Evolutionary conservation across 257 asterid species (phyloP).

Genomic region (Solanum rostratum): DNA sequence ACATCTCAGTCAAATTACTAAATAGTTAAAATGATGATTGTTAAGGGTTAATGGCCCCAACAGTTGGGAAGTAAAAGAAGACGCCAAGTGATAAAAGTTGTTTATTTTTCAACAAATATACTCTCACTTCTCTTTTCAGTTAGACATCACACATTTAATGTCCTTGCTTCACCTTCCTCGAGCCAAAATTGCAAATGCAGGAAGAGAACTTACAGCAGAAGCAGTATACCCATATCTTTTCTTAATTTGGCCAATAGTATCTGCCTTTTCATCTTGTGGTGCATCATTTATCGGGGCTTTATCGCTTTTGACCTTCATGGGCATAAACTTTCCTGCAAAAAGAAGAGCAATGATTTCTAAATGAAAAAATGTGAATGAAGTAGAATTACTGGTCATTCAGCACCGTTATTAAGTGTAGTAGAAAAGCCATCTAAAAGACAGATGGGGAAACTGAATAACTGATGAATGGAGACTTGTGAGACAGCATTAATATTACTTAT

Average conservation of each 20-base stretch:
- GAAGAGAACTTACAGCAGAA: constrained; percentile 37
- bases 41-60: neutral
- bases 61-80: neutral
- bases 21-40: neutral
- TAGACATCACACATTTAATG: neutral
- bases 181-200: neutral
- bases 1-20: neutral
- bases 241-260: constrained; percentile 74
- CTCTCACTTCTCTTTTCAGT: neutral
- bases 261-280: constrained; percentile 48
- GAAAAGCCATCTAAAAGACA: neutral
- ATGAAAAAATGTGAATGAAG: neutral
- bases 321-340: constrained; percentile 52
- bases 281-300: constrained; percentile 34
- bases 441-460: neutral
- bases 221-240: constrained; percentile 74
- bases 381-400: neutral
- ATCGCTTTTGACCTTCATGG: constrained; percentile 44
- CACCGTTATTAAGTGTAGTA: neutral
- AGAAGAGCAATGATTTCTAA: neutral
- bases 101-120: neutral
- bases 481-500: neutral
- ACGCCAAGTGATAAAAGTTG: neutral
- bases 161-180: neutral
- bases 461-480: neutral